These are phyloP conservation scores for Corchorus capsularis DNA, from an alignment of 345 rosid species.

Conservation along the genomic window DNA sequence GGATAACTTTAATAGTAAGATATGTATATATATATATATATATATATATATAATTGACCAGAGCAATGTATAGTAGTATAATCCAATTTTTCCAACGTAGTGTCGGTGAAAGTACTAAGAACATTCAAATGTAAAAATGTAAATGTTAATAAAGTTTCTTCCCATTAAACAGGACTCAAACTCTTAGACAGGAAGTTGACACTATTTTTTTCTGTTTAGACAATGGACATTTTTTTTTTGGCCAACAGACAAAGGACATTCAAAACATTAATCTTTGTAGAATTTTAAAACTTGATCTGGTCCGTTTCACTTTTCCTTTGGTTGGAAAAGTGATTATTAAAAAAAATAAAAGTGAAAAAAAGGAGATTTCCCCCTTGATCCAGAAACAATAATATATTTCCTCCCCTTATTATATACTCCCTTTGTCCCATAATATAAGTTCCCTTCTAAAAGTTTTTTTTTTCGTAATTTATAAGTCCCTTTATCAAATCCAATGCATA, in stretches of 20 bases:
- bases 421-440: too few species aligned
- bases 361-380: background rate
- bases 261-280: background rate
- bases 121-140: background rate
- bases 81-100: background rate
- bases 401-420: too few species aligned
- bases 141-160: background rate
- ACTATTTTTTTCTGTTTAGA: too few species aligned
- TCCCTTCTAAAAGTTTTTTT: too few species aligned
- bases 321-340: background rate
- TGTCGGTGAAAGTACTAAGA: background rate
- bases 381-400: background rate
- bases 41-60: too few species aligned
- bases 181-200: background rate
- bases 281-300: background rate
- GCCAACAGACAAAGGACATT: background rate
- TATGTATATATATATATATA: too few species aligned
- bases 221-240: too few species aligned
- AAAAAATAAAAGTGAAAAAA: background rate
- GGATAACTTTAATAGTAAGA: too few species aligned
- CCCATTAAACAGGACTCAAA: background rate
- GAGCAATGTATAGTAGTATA: too few species aligned
- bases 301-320: background rate
- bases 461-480: too few species aligned
- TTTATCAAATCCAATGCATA: too few species aligned